Conservation (phyloP, 73 alveolate species). For the Tetrahymena thermophila region DNA sequence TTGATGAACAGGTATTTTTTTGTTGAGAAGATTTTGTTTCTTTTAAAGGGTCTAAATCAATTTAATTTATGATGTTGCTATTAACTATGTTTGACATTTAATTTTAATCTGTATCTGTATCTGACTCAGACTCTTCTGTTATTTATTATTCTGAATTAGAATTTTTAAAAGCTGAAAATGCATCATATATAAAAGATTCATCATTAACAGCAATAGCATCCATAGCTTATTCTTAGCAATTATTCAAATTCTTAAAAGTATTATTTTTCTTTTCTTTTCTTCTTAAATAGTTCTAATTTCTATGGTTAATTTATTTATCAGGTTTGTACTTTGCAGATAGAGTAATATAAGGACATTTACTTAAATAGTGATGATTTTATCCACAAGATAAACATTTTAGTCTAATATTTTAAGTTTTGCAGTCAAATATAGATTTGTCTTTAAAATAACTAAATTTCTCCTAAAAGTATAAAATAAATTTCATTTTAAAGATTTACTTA, state of each 20-base stretch:
- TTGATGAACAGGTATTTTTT: neutral
- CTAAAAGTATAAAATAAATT: neutral
- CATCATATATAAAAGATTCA: neutral
- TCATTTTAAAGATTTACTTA: no score
- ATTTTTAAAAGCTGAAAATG: neutral
- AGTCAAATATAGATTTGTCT: neutral
- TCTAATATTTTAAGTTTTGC: neutral
- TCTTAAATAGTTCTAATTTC: neutral
- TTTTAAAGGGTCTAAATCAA: neutral
- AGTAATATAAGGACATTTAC: neutral
- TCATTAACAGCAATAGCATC: neutral
- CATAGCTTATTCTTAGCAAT: neutral
- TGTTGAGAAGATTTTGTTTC: neutral
- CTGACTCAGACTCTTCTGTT: neutral
- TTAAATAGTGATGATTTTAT: neutral
- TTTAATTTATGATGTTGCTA: neutral
- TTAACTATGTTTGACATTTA: neutral
- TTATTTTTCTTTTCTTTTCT: neutral
- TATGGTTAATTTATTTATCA: neutral
- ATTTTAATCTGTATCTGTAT: neutral
- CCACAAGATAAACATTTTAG: neutral
- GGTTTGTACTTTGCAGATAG: neutral
- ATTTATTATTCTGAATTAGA: neutral
- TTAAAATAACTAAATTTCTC: neutral
- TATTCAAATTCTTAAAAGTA: neutral